Evolutionary conservation across 2,329 filamentous ascomycete genomes (phyloP).

Genomic region (Leptographium procerum): DNA sequence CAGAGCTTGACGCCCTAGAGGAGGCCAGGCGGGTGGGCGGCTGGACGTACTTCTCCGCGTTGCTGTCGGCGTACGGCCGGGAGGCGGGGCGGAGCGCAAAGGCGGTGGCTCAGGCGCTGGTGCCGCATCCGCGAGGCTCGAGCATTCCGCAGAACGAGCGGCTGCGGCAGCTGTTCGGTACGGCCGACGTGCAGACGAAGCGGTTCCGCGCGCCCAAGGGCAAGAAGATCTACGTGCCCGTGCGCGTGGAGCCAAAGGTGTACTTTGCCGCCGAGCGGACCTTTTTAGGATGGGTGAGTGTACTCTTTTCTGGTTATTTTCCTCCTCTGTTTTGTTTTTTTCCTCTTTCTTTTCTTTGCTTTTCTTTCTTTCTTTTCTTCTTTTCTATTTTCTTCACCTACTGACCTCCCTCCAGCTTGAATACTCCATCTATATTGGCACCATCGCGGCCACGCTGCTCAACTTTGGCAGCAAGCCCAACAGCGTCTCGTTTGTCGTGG

Average conservation of each 20-base stretch:
- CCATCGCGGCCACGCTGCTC: conserved; percentile 71
- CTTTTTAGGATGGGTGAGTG: conserved; percentile 77
- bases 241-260: conserved; percentile 94
- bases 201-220: conserved; percentile 65
- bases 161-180: conserved; percentile 40
- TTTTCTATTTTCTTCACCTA: not conserved
- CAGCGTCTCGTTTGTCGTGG: conserved; percentile 51
- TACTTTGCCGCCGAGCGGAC: conserved; percentile 95
- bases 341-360: not conserved
- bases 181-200: conserved; percentile 42
- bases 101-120: conserved; percentile 34
- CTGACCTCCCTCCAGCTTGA: conserved; percentile 56
- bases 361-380: not conserved
- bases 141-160: conserved; percentile 47
- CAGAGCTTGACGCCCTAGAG: conserved; percentile 39
- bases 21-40: conserved; percentile 68
- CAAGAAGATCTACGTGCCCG: conserved; percentile 90
- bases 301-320: not conserved
- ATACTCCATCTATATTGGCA: conserved; percentile 88
- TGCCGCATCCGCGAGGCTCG: conserved; percentile 44
- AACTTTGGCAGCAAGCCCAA: conserved; percentile 60
- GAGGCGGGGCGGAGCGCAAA: conserved; percentile 29
- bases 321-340: not conserved
- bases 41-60: conserved; percentile 58
- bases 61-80: conserved; percentile 36